Percentiles rank a stretch among this genome's conserved stretches.
phyloP scores from a whole-genome alignment of 2,329 filamentous ascomycete genomes.

The Penicillium sp. region DNA sequence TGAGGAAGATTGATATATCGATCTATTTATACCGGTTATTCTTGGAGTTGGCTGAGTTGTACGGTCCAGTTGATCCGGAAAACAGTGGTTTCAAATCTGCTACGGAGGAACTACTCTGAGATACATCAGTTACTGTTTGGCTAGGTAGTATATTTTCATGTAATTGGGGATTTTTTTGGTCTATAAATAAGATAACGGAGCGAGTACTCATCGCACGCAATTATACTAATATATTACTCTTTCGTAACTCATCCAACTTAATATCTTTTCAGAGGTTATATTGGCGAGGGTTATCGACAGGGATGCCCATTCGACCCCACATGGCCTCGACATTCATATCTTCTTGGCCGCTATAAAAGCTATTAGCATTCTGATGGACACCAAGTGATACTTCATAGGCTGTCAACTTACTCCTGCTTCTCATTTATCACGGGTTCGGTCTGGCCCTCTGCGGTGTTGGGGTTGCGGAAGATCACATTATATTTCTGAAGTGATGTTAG shows the following conservation, averaged over 20 bases:
- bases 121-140: not conserved
- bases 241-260: no score
- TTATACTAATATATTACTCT: no score
- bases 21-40: conserved; percentile 1
- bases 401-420: conserved; percentile 36
- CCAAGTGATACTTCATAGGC: no score
- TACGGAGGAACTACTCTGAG: not conserved
- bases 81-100: not conserved
- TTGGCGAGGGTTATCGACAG: conserved; percentile 33
- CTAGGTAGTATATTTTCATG: not conserved
- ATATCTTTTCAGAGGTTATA: conserved; percentile 36
- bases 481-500: conserved; percentile 31
- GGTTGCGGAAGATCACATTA: conserved; percentile 44
- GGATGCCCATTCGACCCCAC: conserved; percentile 39
- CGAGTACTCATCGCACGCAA: no score
- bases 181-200: no score
- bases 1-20: not conserved
- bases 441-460: conserved; percentile 37
- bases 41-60: not conserved
- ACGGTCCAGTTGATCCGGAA: not conserved
- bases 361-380: not conserved
- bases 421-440: conserved; percentile 38
- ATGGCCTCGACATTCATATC: conserved; percentile 44
- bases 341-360: conserved; percentile 34
- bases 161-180: no score